Base-by-base conservation (phyloP, 768 basidiomycete genomes). In the Rubroboletus pulcherrimus region DNA sequence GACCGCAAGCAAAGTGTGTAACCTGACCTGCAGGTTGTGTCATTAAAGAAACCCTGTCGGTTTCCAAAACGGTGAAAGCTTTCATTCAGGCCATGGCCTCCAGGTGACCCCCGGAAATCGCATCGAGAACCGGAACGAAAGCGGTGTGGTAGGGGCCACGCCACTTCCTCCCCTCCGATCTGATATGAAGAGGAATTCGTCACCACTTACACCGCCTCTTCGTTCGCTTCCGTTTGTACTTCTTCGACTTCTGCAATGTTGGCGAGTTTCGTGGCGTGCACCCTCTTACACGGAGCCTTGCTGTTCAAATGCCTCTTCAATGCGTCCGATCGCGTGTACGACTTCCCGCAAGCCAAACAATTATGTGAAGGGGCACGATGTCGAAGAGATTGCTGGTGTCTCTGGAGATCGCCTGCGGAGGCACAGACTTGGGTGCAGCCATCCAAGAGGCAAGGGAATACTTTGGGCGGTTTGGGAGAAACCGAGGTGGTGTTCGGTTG, bases 261-360 rank as follows among this genome's bases (percentile, higher is more conserved):
- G 29, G 53, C 26, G 15, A 54, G 14, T 45, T 60, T 69, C 19
- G 58, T 51, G 37, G 49, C 51, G 33, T 70, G 69, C 11, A n/a
- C 44, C 49, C 24, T 62, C 60, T 64, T 71, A 57, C 70, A 73
- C 30, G 54, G 48, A 1, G 51, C 62, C 59, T 67, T 69, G 56
- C 56, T 59, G 48, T 63, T 69, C 15, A 71, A 63, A 50, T 71
- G 70, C 59, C 70, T 61, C 66, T 73, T 71, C 55, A 73, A 56
- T 7, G 66, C 71, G 59, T 71, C 71, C 10, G 54, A 15, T 34
- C 70, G 66, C 40, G 71, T 70, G 54, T 70, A 71, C 5, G 59
- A 56, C 57, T 67, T 66, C 41, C 56, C 47, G 21, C 70, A 71
- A 10, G 61, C 64, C 47, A 62, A 35, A 41, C 70, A 73, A 26